Evolutionary conservation across 805 yeast genomes (phyloP).

Genomic region (Grigorovia humatica): DNA sequence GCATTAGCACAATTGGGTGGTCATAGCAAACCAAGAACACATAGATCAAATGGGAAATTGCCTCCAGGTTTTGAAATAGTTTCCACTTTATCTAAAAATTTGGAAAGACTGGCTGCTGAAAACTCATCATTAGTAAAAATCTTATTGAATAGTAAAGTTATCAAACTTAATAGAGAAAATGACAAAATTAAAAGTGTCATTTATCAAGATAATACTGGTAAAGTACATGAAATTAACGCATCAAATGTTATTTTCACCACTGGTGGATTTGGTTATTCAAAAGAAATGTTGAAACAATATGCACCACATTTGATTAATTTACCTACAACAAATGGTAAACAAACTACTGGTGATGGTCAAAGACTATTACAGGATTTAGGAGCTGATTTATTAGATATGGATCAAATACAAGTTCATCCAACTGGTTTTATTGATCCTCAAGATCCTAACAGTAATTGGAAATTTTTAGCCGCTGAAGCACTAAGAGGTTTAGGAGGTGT

Average conservation of each 20-base stretch:
- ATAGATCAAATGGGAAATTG: constrained; percentile 51
- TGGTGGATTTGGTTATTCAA: constrained; percentile 44
- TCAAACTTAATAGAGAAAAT: constrained; percentile 20
- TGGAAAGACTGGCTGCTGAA: constrained; percentile 25
- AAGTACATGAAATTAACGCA: constrained; percentile 20
- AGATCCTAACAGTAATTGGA: constrained; percentile 34
- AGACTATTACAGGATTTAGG: constrained; percentile 35
- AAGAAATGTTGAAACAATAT: constrained; percentile 31
- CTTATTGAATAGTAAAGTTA: constrained; percentile 32
- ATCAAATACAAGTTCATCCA: constrained; percentile 53
- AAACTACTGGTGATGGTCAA: constrained; percentile 55
- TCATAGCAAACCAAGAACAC: constrained; percentile 72
- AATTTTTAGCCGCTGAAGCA: constrained; percentile 53
- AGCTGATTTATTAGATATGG: constrained; percentile 46
- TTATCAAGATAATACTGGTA: constrained; percentile 28
- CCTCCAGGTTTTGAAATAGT: constrained; percentile 56
- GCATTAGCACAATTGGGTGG: constrained; percentile 74
- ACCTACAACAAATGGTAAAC: constrained; percentile 49
- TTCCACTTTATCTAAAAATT: constrained; percentile 33
- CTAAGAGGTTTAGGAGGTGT: constrained; percentile 52
- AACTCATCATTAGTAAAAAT: constrained; percentile 28
- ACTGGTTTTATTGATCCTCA: constrained; percentile 46
- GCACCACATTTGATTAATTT: constrained; percentile 37
- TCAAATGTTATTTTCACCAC: constrained; percentile 42
- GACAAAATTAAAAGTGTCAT: constrained; percentile 34